Conservation (phyloP, 495 filamentous ascomycete genomes). For the Penicillium taxi region DNA sequence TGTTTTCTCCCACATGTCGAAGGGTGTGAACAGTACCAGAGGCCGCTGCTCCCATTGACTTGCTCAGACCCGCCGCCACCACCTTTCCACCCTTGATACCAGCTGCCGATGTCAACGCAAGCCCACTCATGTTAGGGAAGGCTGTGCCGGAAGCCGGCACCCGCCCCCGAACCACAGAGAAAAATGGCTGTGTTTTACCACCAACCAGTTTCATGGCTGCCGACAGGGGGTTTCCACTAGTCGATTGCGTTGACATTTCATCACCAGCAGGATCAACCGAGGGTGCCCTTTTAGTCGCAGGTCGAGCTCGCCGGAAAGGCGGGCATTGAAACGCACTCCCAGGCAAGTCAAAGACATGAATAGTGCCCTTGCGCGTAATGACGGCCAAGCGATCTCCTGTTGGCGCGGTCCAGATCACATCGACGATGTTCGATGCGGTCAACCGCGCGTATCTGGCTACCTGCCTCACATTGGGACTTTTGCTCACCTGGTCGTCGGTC, state of each 20-base stretch:
- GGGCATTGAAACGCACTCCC: slow-evolving; percentile 81
- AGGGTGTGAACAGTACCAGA: slow-evolving; percentile 71
- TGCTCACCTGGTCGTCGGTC: slow-evolving; percentile 25
- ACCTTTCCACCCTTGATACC: slow-evolving; percentile 65
- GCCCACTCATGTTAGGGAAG: slow-evolving; percentile 36
- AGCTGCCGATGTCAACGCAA: slow-evolving; percentile 56
- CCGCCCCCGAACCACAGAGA: slow-evolving; percentile 48
- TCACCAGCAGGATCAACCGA: slow-evolving; percentile 25
- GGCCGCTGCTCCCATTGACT: slow-evolving; percentile 74
- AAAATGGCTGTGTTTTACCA: slow-evolving; percentile 50
- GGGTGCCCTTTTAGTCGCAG: slow-evolving; percentile 32
- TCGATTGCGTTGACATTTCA: slow-evolving; percentile 42
- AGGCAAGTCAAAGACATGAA: slow-evolving; percentile 85
- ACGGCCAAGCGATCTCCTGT: slow-evolving; percentile 74
- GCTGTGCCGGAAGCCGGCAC: slow-evolving; percentile 39
- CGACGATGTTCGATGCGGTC: slow-evolving; percentile 82
- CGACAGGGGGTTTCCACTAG: slow-evolving; percentile 53
- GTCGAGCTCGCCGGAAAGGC: slow-evolving; percentile 58
- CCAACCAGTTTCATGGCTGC: slow-evolving; percentile 52
- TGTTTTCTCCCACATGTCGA: slow-evolving; percentile 76
- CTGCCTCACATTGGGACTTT: slow-evolving; percentile 58
- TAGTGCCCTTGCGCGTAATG: slow-evolving; percentile 85
- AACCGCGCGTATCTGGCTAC: slow-evolving; percentile 80
- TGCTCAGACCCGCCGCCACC: slow-evolving; percentile 72
- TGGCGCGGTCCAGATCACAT: slow-evolving; percentile 80